Base-by-base conservation (phyloP, 345 rosid genomes). In the Syzygium aqueum region DNA sequence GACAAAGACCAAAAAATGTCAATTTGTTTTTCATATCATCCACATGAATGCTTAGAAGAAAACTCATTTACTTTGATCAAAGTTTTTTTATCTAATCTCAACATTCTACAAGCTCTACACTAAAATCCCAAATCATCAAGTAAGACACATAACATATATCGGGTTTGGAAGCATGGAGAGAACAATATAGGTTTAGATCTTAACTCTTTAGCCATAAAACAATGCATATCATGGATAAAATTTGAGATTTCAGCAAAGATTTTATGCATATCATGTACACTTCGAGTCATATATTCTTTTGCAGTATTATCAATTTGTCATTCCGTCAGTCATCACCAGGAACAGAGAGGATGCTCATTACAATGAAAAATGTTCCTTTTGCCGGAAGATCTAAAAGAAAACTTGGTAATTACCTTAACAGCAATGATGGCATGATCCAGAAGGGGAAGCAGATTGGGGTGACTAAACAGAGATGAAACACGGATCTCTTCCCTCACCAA, bases 401-500 rank as follows among this genome's bases (percentile, higher is more conserved):
- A 63, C 52, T 43, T 10, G 3, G 53, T 85, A 46, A 88, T 84
- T 87, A 96, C 99, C 99, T 95, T 97, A 52, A 94, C 95, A 59
- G 98, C 89, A 84, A 97, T 94, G 84, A 97, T 95, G 84, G 99
- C 99, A 77, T 97, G 99, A 90, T 96, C 99, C 90, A 97, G 96
- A 87, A 97, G 97, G 0, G 99, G 99, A 91, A 97, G 99, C 93
- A 97, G 91, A 88, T 96, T 95, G 85, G 91, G 93, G 90, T 96
- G 99, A 92, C 87, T 94, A 92, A 98, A 96, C 88, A 98, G 86
- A 8, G 99, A 96, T 7, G 99, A 97, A 77, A 96, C 98, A 54
- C 92, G 98, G 78, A 96, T 97, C 95, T 96, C 99, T 91, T 97
- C 98, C 49, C 97, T 90, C 50, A 95, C 99, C 94, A 97, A 90